Evolutionary conservation across 106 monocot species (phyloP).

Genomic region (Amphibolis antarctica): DNA sequence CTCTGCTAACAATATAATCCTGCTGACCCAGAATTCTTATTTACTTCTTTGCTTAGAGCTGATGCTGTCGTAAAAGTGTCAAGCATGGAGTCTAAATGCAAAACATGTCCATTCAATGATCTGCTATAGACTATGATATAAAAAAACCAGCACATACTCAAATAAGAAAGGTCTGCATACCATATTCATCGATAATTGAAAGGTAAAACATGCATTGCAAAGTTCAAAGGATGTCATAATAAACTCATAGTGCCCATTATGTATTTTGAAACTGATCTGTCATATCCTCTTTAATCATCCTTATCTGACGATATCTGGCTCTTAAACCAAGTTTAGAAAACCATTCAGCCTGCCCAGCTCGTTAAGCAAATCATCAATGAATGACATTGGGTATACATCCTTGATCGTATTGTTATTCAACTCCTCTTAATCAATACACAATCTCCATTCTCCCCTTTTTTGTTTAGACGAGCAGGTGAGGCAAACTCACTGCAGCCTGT

Average conservation of each 20-base stretch:
- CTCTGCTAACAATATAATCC: neutral
- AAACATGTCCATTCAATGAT: neutral
- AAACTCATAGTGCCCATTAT: constrained; percentile 6
- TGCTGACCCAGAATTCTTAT: neutral
- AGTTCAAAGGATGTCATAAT: constrained; percentile 4
- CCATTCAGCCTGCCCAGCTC: neutral
- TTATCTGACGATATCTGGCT: neutral
- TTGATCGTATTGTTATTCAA: constrained; percentile 2
- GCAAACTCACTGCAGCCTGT: too few relatives aligned
- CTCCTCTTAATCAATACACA: constrained; percentile 15
- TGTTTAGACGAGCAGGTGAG: neutral
- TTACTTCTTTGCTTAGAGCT: neutral
- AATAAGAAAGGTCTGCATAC: constrained; percentile 7
- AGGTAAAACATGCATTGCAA: constrained; percentile 2
- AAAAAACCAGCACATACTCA: constrained; percentile 11
- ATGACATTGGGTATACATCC: neutral
- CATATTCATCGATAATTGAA: constrained; percentile 1
- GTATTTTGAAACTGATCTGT: neutral
- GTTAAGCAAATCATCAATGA: neutral
- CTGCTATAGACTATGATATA: too few relatives aligned
- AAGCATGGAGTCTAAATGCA: neutral
- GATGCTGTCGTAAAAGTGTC: neutral
- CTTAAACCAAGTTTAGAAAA: neutral
- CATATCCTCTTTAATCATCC: neutral
- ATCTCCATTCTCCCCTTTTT: constrained; percentile 8